A percentile compares a stretch with the other conserved stretches of the same genome.
Evolutionary conservation across 202 grass and related monocot genomes (phyloP).

Genomic region (Sporobolus alterniflorus): DNA sequence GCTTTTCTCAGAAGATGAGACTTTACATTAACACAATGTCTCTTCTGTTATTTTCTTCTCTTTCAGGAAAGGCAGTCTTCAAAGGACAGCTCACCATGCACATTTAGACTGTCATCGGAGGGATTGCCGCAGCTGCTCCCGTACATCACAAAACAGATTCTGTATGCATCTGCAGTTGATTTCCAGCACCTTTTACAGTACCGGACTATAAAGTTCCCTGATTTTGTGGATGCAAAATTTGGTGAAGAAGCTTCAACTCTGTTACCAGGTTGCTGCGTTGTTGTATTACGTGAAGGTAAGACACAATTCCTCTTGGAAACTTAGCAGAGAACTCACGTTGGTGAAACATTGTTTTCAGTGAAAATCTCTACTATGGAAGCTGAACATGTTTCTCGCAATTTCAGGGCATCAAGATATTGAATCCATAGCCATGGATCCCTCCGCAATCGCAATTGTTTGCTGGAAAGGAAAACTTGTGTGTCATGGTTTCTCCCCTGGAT

Average conservation of each 20-base stretch:
- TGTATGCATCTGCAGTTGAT: conserved; percentile 65
- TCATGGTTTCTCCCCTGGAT: conserved; percentile 86
- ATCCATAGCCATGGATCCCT: conserved; percentile 58
- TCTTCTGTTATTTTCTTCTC: background rate
- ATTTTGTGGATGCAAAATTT: conserved; percentile 81
- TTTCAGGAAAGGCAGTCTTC: conserved; percentile 89
- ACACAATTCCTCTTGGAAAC: background rate
- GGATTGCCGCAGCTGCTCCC: conserved; percentile 89
- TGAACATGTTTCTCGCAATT: conserved; percentile 24
- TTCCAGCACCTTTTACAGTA: conserved; percentile 92
- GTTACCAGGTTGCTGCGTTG: conserved; percentile 79
- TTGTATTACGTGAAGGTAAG: conserved; percentile 75
- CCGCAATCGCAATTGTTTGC: conserved; percentile 77
- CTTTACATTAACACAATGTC: background rate
- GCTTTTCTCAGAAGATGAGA: background rate
- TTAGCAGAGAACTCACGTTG: background rate
- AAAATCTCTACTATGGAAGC: background rate
- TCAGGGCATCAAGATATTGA: conserved; percentile 52
- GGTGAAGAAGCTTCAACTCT: conserved; percentile 69
- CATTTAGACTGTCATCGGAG: conserved; percentile 92
- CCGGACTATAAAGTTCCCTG: conserved; percentile 80
- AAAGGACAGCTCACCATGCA: conserved; percentile 77
- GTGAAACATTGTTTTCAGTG: background rate
- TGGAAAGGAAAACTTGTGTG: conserved; percentile 98
- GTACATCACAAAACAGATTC: conserved; percentile 85